Base-by-base conservation (phyloP, 2,329 filamentous ascomycete species). In the Cordyceps fumosorosea region DNA sequence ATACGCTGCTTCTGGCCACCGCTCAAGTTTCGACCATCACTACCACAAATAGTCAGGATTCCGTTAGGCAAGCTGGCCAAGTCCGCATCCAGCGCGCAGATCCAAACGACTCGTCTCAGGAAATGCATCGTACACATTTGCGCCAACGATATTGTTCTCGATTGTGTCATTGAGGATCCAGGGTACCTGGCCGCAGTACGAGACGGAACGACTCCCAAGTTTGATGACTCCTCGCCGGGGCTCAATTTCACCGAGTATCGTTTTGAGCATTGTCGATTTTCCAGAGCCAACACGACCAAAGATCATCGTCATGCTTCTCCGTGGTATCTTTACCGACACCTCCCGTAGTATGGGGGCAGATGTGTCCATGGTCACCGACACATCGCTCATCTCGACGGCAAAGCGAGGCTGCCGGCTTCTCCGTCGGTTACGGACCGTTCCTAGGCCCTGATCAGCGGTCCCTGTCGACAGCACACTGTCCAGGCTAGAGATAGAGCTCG, bases 201-300 rank as follows among this genome's bases (percentile, higher is more conserved):
- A 40, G 8, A 54, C 24, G 26, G 47, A 20, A 3, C 18, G 66
- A n/a, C 62, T 58, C 11, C 62, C 63, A 0, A 53, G 29, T 10
- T 20, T 26, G 3, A 58, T 5, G 2, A 20, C 6, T 40, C 56
- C 56, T 2, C 45, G 7, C 10, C 16, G 20, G 5, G 22, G 45
- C 22, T 48, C 11, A 16, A 48, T 26, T 53, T 73, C 72, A 8
- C 71, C 70, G 0, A 75, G 67, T 0, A 77, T 58, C 11, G 68
- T 65, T 37, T 72, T 69, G 40, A 75, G 64, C 1, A 76, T 62
- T 2, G 71, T 72, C 0, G 71, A 72, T 57, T 77, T 77, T 10
- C 75, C 75, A 40, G 67, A 72, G 0, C 73, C 75, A 0, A 77
- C 72, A 0, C 73, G 71, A 0, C 75, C 75, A 6, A 73, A 63